These are phyloP conservation scores for Cercophora sp. DNA, from an alignment of 495 filamentous ascomycete species.

Conservation along the genomic window DNA sequence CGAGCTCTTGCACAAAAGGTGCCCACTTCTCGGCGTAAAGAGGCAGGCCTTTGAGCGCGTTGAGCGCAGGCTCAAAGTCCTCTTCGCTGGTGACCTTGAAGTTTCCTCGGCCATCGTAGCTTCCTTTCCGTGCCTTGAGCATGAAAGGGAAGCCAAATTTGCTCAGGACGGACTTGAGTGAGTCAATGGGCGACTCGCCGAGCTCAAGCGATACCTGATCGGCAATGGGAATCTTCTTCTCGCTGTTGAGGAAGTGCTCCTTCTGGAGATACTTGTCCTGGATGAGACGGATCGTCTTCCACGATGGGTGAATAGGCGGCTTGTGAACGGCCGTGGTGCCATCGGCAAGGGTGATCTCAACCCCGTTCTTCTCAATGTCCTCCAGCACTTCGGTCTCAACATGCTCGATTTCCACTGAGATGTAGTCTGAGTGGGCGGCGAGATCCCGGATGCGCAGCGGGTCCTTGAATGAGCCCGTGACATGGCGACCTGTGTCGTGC, in stretches of 20 bases:
- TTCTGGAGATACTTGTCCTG: constrained; percentile 98
- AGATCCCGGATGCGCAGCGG: constrained; percentile 69
- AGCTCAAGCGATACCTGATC: constrained; percentile 58
- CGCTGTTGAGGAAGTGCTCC: constrained; percentile 57
- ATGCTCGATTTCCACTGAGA: constrained; percentile 98
- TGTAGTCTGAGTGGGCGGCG: constrained; percentile 70
- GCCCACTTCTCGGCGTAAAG: constrained; percentile 93
- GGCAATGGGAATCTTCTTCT: constrained; percentile 65
- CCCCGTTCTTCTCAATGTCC: constrained; percentile 61
- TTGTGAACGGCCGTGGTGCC: constrained; percentile 36
- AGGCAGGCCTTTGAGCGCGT: constrained; percentile 63
- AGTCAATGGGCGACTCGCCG: constrained; percentile 46
- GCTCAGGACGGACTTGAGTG: constrained; percentile 59
- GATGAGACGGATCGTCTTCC: constrained; percentile 83
- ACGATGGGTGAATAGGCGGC: constrained; percentile 74
- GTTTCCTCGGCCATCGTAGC: constrained; percentile 94
- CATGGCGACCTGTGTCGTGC: constrained; percentile 67
- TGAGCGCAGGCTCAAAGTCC: constrained; percentile 66
- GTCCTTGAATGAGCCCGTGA: constrained; percentile 83
- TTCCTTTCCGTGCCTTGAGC: constrained; percentile 89
- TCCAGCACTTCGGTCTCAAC: constrained; percentile 91
- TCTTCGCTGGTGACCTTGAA: constrained; percentile 63
- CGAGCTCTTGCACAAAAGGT: constrained; percentile 78
- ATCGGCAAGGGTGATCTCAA: constrained; percentile 44
- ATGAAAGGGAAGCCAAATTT: constrained; percentile 83